phyloP scores from a whole-genome alignment of 2,329 filamentous ascomycete species.

The Clonostachys rosea region DNA sequence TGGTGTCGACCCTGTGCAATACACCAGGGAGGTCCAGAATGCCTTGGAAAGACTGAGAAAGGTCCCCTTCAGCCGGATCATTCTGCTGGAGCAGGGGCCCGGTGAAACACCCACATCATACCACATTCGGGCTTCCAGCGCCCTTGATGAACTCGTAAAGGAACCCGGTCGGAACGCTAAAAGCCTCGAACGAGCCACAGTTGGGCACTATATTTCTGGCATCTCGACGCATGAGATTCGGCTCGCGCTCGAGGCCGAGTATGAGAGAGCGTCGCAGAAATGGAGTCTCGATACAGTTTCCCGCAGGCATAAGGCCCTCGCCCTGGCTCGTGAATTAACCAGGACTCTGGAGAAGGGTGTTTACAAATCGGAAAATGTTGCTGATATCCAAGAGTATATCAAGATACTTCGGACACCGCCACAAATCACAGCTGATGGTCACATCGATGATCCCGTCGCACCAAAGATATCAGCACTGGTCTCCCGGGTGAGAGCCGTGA shows the following conservation, averaged over 20 bases:
- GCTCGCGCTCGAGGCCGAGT: conserved; percentile 23
- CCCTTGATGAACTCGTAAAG: conserved; percentile 8
- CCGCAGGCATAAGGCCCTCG: conserved; percentile 47
- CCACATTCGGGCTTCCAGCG: conserved; percentile 28
- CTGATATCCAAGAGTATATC: conserved; percentile 43
- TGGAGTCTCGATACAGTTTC: conserved; percentile 24
- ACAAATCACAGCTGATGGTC: neutral
- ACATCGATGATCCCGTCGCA: conserved; percentile 27
- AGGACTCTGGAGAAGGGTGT: conserved; percentile 41
- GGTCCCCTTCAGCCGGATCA: conserved; percentile 46
- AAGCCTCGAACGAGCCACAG: conserved; percentile 11
- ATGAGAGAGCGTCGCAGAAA: conserved; percentile 3
- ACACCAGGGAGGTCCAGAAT: conserved; percentile 47
- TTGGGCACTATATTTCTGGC: conserved; percentile 45
- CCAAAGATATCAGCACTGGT: conserved; percentile 17
- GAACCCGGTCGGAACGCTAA: neutral
- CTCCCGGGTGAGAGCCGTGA: conserved; percentile 35
- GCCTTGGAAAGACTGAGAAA: conserved; percentile 43
- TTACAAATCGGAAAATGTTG: conserved; percentile 30
- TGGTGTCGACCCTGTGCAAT: conserved; percentile 39
- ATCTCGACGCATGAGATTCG: conserved; percentile 42
- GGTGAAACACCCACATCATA: conserved; percentile 49
- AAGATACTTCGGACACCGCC: conserved; percentile 31
- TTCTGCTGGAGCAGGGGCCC: conserved; percentile 46
- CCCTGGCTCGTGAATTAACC: conserved; percentile 52